These are phyloP conservation scores for Polyporus tsugae DNA, from an alignment of 1,284 basidiomycete species.

Conservation along the genomic window DNA sequence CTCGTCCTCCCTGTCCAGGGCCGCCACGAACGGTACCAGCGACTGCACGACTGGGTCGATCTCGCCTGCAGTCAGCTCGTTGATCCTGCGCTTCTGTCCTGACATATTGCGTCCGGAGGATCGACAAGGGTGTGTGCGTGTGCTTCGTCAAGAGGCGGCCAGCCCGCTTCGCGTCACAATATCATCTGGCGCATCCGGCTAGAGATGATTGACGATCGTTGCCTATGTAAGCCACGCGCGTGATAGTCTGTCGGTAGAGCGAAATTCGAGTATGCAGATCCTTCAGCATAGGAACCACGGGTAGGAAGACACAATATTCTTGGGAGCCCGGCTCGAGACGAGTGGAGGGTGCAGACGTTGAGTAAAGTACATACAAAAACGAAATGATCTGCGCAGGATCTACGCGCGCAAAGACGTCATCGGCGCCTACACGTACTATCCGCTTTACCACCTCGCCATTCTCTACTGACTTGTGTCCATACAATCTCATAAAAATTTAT, in stretches of 20 bases:
- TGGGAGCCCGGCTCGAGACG: neutral
- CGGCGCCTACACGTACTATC: neutral
- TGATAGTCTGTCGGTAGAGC: constrained; percentile 8
- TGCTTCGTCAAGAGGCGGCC: neutral
- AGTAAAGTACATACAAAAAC: neutral
- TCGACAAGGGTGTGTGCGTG: neutral
- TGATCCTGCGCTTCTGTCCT: constrained; percentile 12
- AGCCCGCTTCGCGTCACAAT: neutral
- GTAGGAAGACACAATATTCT: neutral
- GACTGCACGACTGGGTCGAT: constrained; percentile 20
- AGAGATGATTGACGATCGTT: constrained; percentile 14
- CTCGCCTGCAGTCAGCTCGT: constrained; percentile 18
- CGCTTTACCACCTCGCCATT: neutral
- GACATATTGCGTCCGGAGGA: neutral
- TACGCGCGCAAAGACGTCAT: neutral
- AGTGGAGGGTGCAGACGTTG: neutral
- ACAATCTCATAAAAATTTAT: neutral
- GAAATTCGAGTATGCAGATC: constrained; percentile 6
- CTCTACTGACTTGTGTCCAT: neutral
- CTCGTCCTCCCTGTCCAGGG: constrained; percentile 21
- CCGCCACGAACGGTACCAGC: constrained; percentile 18
- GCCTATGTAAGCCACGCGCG: constrained; percentile 6
- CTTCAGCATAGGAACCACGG: neutral
- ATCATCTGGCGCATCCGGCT: neutral
- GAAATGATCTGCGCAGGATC: constrained; percentile 3